Percentiles rank a stretch among this genome's conserved stretches.
phyloP scores from a whole-genome alignment of 768 basidiomycete genomes.

The Fomitopsis serialis region DNA sequence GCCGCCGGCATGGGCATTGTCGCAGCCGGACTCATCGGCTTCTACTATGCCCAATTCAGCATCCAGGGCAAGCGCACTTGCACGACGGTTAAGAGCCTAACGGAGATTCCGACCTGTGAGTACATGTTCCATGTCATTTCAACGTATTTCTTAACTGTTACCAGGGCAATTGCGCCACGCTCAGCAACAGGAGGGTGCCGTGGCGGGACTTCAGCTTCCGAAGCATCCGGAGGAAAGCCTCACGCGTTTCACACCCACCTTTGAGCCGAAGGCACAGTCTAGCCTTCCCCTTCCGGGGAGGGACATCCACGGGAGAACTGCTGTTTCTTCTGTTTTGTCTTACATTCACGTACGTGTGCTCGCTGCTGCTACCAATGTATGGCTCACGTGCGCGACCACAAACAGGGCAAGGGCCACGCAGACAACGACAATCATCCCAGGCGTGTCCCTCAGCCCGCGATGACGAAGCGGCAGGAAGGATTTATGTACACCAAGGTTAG shows the following conservation, averaged over 20 bases:
- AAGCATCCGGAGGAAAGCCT: background rate
- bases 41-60: constrained; percentile 1
- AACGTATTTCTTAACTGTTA: too few species aligned
- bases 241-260: background rate
- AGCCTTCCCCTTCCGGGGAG: background rate
- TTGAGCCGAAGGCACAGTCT: background rate
- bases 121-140: too few species aligned
- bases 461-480: background rate
- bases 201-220: background rate
- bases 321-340: background rate
- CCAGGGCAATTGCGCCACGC: constrained; percentile 4
- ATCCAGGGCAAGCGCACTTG: background rate
- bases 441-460: background rate
- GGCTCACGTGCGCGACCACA: too few species aligned
- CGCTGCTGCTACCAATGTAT: background rate
- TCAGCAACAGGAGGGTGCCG: background rate
- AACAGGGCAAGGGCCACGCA: background rate
- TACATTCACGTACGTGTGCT: background rate
- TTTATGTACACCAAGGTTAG: background rate
- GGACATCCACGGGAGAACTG: background rate
- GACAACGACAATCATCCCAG: background rate
- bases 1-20: constrained; percentile 1
- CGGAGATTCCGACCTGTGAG: constrained; percentile 3
- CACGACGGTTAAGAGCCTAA: background rate
- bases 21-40: background rate